Evolutionary conservation across 2,329 filamentous ascomycete species (phyloP).

Genomic region (Escovopsis weberi): DNA sequence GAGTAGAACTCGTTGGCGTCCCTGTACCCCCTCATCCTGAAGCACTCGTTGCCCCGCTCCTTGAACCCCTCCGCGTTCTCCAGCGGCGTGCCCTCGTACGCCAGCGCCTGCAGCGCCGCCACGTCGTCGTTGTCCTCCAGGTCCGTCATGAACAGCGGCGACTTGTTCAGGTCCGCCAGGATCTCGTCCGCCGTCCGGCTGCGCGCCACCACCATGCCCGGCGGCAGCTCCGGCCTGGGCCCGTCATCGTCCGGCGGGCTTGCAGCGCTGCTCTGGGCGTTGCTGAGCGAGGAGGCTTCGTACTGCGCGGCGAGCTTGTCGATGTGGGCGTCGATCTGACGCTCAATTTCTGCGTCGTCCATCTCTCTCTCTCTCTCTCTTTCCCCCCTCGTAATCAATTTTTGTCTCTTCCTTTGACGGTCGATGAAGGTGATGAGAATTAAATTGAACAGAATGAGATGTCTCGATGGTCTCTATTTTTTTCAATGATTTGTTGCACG

Average conservation of each 20-base stretch:
- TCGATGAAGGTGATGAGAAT: too few species aligned
- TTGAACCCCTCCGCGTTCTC: conserved; percentile 80
- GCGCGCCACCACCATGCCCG: conserved; percentile 23
- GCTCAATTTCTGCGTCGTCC: neutral
- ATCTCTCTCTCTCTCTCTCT: neutral
- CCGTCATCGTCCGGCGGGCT: conserved; percentile 7
- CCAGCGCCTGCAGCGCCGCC: conserved; percentile 76
- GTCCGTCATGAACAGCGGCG: conserved; percentile 90
- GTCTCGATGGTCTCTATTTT: too few species aligned
- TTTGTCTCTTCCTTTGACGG: too few species aligned
- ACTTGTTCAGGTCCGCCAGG: conserved; percentile 41
- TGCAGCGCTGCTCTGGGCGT: neutral
- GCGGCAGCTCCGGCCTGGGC: conserved; percentile 31
- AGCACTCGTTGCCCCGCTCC: conserved; percentile 83
- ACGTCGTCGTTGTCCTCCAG: conserved; percentile 73
- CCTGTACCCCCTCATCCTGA: conserved; percentile 54
- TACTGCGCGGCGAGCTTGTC: conserved; percentile 29
- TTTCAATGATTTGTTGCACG: too few species aligned
- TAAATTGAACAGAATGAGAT: too few species aligned
- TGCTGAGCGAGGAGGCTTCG: conserved; percentile 14
- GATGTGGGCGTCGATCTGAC: conserved; percentile 19
- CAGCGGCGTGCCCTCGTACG: conserved; percentile 78
- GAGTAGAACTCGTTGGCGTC: conserved; percentile 88
- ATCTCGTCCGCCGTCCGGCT: conserved; percentile 41
- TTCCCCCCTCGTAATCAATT: neutral